Evolutionary conservation across 108 stramenopile species (phyloP), one percentile per base, ranked within the genome.

Genomic region (Cyclotella atomus): DNA sequence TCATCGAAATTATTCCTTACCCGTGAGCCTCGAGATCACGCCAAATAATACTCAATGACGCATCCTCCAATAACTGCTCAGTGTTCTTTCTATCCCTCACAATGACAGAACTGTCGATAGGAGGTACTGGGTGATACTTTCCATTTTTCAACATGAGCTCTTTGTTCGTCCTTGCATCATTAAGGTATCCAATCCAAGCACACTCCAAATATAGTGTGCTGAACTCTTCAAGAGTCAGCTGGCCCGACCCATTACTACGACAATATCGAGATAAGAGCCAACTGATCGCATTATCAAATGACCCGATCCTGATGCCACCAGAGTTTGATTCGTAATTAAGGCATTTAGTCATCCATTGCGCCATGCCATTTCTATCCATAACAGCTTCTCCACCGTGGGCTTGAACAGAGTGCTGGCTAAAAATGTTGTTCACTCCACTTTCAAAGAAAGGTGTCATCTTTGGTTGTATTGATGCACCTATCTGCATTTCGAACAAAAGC

Each of bases 1-100:
- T n/a, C n/a, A n/a, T n/a, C n/a, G n/a, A n/a, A n/a, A n/a, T n/a
- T n/a, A n/a, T n/a, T n/a, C 29, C 65, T 65, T 49, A 65, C 65
- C 85, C 88, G 63, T 91, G 90, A 36, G 83, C 85, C 16, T 84
- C 79, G 24, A 94, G 66, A 75, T 94, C 93, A 27, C 90, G 75
- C 89, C 89, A 94, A 20, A 94, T 85, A 35, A 73, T 64, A 29
- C 76, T 65, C n/a, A 90, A 29, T 0, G 87, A 73, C 0, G 79
- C 82, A 17, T 70, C 30, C 20, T 82, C 45, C 46, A 72, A 34
- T 50, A 76, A 45, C 43, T 53, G 55, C 32, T 76, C 75, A 20
- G 75, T 71, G 23, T 76, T 81, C 49, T 71, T 75, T 64, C 23
- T 65, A 56, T 55, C 71, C 63, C 56, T 19, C 12, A 68, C 29